Evolutionary conservation across 257 asterid genomes (phyloP).

Genomic region (Rubia yunnanensis): DNA sequence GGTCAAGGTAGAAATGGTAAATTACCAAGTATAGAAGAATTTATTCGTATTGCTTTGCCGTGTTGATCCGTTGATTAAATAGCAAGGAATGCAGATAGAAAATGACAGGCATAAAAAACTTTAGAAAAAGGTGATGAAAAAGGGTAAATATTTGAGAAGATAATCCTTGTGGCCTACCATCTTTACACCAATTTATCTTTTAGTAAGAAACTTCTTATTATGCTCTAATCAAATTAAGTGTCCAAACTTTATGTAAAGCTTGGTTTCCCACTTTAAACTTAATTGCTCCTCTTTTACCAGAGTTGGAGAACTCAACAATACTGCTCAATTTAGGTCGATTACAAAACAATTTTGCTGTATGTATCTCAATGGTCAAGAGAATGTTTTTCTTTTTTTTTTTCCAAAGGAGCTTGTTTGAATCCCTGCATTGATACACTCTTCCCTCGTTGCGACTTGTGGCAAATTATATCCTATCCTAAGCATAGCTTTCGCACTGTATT

Average conservation of each 20-base stretch:
- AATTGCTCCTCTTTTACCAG: constrained; percentile 10
- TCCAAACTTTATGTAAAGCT: constrained; percentile 29
- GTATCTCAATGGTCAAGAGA: no score
- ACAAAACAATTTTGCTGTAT: no score
- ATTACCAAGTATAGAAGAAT: background rate
- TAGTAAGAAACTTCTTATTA: constrained; percentile 39
- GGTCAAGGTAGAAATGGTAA: background rate
- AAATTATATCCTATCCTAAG: no score
- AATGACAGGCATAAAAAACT: constrained; percentile 41
- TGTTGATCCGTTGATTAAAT: background rate
- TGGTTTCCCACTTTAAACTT: constrained; percentile 17
- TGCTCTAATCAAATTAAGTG: constrained; percentile 23
- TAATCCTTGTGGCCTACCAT: constrained; percentile 42
- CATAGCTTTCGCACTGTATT: no score
- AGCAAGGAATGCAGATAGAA: constrained; percentile 20
- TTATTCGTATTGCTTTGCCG: background rate
- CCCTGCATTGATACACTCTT: no score
- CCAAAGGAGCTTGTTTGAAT: no score
- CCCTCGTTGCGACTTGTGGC: no score
- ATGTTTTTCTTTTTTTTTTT: no score
- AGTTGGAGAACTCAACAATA: background rate
- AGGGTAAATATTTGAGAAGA: constrained; percentile 27
- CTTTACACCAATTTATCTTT: constrained; percentile 40
- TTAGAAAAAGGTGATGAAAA: constrained; percentile 26
- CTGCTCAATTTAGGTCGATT: background rate